Conservation (phyloP, 2,329 filamentous ascomycete species). For the Fusarium haematococcum region DNA sequence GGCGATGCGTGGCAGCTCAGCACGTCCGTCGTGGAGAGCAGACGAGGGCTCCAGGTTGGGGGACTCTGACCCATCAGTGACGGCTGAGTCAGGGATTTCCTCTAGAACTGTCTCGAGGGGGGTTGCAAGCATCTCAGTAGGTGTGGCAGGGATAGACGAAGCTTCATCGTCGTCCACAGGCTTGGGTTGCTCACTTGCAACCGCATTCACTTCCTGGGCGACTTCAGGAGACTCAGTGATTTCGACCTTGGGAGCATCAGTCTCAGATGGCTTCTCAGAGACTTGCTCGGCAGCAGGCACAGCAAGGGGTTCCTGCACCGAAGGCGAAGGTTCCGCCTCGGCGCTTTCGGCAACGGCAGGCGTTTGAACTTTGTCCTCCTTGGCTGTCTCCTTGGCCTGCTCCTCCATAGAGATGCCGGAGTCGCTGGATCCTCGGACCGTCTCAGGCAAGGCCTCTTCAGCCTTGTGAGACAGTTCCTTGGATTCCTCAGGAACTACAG, state of each 20-base stretch:
- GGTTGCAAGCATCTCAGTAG: conserved; percentile 15
- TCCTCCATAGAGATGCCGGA: conserved; percentile 40
- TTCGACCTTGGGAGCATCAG: conserved; percentile 1
- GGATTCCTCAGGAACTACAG: background rate
- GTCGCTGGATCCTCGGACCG: conserved; percentile 31
- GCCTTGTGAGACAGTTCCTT: background rate
- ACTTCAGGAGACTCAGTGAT: background rate
- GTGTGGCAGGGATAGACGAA: conserved; percentile 2
- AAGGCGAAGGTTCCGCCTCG: conserved; percentile 1
- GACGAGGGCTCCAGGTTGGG: background rate
- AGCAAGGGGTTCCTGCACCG: background rate
- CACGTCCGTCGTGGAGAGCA: conserved; percentile 12
- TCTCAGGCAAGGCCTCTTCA: background rate
- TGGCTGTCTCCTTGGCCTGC: conserved; percentile 28
- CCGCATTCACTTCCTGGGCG: background rate
- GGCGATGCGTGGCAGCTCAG: conserved; percentile 18
- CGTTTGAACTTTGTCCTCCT: conserved; percentile 21
- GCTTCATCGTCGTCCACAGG: conserved; percentile 7
- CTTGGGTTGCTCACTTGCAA: conserved; percentile 10
- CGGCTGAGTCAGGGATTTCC: conserved; percentile 29
- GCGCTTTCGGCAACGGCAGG: conserved; percentile 7
- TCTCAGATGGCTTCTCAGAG: background rate
- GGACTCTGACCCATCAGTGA: conserved; percentile 13
- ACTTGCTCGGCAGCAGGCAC: background rate
- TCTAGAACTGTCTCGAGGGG: conserved; percentile 39